Base-by-base conservation (phyloP, 1,284 basidiomycete species). In the Cryptococcus wingfieldii region DNA sequence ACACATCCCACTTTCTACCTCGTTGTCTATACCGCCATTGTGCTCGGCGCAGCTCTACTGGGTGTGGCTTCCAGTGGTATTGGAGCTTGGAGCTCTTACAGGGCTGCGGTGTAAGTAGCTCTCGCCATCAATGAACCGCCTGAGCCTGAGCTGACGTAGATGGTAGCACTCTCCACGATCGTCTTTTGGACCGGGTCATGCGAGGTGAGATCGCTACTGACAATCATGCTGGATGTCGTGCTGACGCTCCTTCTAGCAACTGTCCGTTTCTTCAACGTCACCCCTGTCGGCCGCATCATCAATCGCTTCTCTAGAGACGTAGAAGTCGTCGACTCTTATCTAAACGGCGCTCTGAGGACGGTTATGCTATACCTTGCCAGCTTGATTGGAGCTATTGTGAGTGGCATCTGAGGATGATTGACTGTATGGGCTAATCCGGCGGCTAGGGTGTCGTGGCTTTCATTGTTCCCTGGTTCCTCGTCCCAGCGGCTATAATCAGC, bases 231-330 rank as follows among this genome's bases (percentile, higher is more conserved):
- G 19, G 34, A 37, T 31, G 6, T 1, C 9, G 25, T 23, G 34
- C 39, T 54, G 19, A 55, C 41, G 14, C 37, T 18, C 49, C 12
- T 42, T 10, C 9, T 28, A 61, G 65, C 68, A 5, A 71, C 74
- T 14, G 65, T 77, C 50, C 67, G 76, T 13, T 77, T 76, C 63
- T 76, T 74, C 64, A 74, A 72, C 54, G 68, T 69, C 14, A 77
- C 74, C 9, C 76, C 76, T 0, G 60, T 71, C 14, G 76, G 87
- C 14, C 80, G 87, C 31, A 88, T 89, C 61, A 79, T 89, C 53
- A 89, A 89, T 67, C 82, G 88, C 25, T 90, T 90, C 75, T 87
- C 86, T 1, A 80, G 85, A 65, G 89, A 92, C 69, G 82, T 90
- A 43, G 86, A 89, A 69, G 88, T 86, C 0, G 85, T 91, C 47